Evolutionary conservation across 1,284 basidiomycete species (phyloP).

Genomic region (Apiotrichum gamsii): DNA sequence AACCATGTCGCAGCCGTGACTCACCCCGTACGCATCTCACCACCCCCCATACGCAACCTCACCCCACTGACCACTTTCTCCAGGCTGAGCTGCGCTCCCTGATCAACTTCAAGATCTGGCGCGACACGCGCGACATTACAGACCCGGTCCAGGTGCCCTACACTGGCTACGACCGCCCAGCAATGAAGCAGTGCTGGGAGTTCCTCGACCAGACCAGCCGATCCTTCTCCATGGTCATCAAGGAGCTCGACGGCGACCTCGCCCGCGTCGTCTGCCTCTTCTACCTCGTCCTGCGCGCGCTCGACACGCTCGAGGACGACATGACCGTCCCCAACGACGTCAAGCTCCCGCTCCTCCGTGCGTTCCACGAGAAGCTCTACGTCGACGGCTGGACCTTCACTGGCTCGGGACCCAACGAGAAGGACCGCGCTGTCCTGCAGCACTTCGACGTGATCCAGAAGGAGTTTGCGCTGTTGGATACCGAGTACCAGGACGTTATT

Average conservation of each 20-base stretch:
- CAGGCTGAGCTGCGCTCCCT: constrained; percentile 74
- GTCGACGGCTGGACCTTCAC: constrained; percentile 83
- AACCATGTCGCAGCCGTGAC: constrained; percentile 23
- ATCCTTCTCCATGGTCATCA: constrained; percentile 90
- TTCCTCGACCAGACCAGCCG: constrained; percentile 84
- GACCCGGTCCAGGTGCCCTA: constrained; percentile 61
- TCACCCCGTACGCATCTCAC: constrained; percentile 27
- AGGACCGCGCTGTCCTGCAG: constrained; percentile 78
- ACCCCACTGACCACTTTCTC: not conserved
- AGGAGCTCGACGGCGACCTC: constrained; percentile 92
- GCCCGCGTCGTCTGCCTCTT: constrained; percentile 89
- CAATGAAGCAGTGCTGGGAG: constrained; percentile 86
- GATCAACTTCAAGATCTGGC: constrained; percentile 70
- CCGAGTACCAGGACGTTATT: constrained; percentile 77
- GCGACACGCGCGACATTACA: constrained; percentile 74
- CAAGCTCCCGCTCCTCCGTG: constrained; percentile 80
- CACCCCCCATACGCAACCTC: not conserved
- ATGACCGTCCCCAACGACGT: constrained; percentile 84
- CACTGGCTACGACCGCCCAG: constrained; percentile 72
- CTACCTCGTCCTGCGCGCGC: constrained; percentile 85
- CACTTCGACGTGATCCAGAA: constrained; percentile 79
- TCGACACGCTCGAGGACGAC: constrained; percentile 98
- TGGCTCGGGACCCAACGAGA: constrained; percentile 79
- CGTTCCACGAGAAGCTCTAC: constrained; percentile 75
- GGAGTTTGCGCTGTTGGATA: constrained; percentile 67